Conservation (phyloP, 179 eudicot genomes). For the Amaranthus tricolor region DNA sequence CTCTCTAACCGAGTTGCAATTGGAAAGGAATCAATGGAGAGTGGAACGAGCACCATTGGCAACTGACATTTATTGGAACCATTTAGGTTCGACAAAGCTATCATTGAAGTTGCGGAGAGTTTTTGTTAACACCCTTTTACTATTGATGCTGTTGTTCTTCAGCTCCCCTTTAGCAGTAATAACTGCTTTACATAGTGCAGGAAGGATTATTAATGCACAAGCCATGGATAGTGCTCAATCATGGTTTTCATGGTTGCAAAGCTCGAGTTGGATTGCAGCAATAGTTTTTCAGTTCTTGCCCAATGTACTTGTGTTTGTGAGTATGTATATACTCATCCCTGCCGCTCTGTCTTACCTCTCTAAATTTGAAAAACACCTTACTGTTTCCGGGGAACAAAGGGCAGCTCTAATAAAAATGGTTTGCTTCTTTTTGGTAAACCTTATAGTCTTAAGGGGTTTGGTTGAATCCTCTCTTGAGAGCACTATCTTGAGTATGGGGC, state of each 20-base stretch:
- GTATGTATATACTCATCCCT: conserved; percentile 94
- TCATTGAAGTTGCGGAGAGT: conserved; percentile 66
- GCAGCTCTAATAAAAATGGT: conserved; percentile 95
- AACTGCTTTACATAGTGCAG: conserved; percentile 78
- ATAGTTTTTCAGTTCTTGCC: conserved; percentile 91
- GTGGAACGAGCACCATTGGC: conserved; percentile 95
- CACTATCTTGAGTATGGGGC: conserved; percentile 77
- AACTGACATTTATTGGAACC: conserved; percentile 92
- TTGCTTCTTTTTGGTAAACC: conserved; percentile 90
- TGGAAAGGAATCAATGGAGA: conserved; percentile 92
- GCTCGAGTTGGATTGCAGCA: conserved; percentile 92
- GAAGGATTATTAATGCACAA: conserved; percentile 83
- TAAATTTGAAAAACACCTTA: conserved; percentile 83
- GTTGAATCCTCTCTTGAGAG: conserved; percentile 91
- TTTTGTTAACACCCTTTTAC: conserved; percentile 72
- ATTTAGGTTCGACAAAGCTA: conserved; percentile 75
- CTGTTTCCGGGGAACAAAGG: conserved; percentile 90
- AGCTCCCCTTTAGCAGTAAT: conserved; percentile 96
- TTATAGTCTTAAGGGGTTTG: conserved; percentile 76
- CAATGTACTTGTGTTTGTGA: conserved; percentile 89
- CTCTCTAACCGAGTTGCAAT: conserved; percentile 75
- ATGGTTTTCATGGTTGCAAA: conserved; percentile 87
- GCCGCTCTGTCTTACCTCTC: conserved; percentile 85
- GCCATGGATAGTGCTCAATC: conserved; percentile 91
- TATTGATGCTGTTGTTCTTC: conserved; percentile 83